phyloP scores from a whole-genome alignment of 768 basidiomycete genomes.

The Trametes cinnabarina region DNA sequence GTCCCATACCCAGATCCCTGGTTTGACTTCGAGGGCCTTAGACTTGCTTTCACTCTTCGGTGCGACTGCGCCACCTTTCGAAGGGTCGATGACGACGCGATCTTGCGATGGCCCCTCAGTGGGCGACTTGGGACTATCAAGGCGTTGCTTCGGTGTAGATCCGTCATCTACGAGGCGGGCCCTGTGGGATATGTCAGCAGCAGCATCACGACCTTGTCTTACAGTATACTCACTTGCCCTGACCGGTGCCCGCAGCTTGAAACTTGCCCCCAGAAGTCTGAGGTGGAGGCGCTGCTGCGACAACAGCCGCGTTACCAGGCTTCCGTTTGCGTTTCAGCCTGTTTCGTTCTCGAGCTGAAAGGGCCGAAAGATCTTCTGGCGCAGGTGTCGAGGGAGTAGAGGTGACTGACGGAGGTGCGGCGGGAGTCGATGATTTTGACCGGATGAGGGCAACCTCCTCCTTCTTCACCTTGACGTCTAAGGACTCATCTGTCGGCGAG shows the following conservation, averaged over 20 bases:
- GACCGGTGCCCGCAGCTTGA: slow-evolving; percentile 52
- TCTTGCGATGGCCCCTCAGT: slow-evolving; percentile 51
- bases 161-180: slow-evolving; percentile 75
- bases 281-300: slow-evolving; percentile 65
- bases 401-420: slow-evolving; percentile 26
- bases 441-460: slow-evolving; percentile 38
- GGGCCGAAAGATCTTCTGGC: slow-evolving; percentile 53
- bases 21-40: slow-evolving; percentile 71
- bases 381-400: slow-evolving; percentile 32
- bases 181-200: slow-evolving; percentile 37
- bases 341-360: slow-evolving; percentile 92
- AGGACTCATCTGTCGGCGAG: slow-evolving; percentile 48
- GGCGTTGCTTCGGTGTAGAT: slow-evolving; percentile 43
- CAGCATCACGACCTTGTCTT: background rate
- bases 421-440: slow-evolving; percentile 46
- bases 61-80: slow-evolving; percentile 81
- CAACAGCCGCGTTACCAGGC: slow-evolving; percentile 78
- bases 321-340: slow-evolving; percentile 94
- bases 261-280: slow-evolving; percentile 62
- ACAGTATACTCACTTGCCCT: slow-evolving; percentile 41
- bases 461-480: slow-evolving; percentile 26
- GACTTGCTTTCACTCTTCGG: slow-evolving; percentile 76
- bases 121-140: slow-evolving; percentile 53
- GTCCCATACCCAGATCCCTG: slow-evolving; percentile 85
- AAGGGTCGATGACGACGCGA: slow-evolving; percentile 67